phyloP scores from a whole-genome alignment of 2,329 filamentous ascomycete species.

The Achaetomium macrosporum region DNA sequence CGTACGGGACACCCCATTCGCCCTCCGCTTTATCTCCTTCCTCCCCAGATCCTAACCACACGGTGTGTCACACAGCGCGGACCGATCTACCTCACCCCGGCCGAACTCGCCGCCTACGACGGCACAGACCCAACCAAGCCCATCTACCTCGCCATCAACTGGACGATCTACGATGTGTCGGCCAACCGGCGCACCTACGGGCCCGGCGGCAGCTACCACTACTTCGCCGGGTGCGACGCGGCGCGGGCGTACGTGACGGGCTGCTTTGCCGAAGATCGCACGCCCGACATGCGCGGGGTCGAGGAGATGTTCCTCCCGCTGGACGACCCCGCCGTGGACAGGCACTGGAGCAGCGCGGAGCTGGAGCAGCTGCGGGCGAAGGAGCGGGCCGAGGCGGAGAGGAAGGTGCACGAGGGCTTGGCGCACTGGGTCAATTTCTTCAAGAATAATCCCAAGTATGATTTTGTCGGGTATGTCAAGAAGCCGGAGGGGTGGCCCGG shows the following conservation, averaged over 20 bases:
- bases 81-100: constrained; percentile 66
- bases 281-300: constrained; percentile 76
- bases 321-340: constrained; percentile 58
- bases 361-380: constrained; percentile 48
- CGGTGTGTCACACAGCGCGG: constrained; percentile 37
- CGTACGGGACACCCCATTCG: constrained; percentile 38
- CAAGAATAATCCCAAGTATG: constrained; percentile 71
- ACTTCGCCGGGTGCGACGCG: constrained; percentile 83
- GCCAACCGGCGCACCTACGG: constrained; percentile 65
- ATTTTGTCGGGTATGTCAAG: constrained; percentile 68
- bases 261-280: constrained; percentile 83
- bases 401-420: constrained; percentile 61
- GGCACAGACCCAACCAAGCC: constrained; percentile 69
- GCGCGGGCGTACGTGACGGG: constrained; percentile 85
- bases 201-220: constrained; percentile 77
- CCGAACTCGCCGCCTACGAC: constrained; percentile 68
- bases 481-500: constrained; percentile 56
- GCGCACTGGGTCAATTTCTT: constrained; percentile 84
- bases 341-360: constrained; percentile 49
- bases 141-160: constrained; percentile 86
- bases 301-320: constrained; percentile 76
- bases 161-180: constrained; percentile 80
- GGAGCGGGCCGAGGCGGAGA: constrained; percentile 60
- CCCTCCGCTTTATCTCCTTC: background rate
- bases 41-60: constrained; percentile 27